Evolutionary conservation across 805 yeast genomes (phyloP), one percentile per base, ranked within the genome.

Genomic region (Candida alai): DNA sequence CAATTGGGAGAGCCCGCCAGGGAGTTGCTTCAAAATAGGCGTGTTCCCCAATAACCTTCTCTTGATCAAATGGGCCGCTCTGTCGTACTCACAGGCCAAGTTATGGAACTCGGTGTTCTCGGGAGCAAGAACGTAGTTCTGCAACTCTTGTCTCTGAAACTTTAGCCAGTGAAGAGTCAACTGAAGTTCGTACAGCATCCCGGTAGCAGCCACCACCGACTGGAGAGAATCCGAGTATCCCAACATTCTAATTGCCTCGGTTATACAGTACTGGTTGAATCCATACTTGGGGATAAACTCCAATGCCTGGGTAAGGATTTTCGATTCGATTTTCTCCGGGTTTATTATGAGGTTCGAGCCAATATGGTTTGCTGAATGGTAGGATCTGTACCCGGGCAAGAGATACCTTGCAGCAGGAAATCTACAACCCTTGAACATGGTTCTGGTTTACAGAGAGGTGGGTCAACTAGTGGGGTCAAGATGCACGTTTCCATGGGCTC

Each of bases 1-100:
- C 57, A 87, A 65, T 31, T 75, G 70, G 0, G 83, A 73, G 39
- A 88, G 63, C 0, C 80, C 82, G 32, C 61, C 58, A 10, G 66
- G 56, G 26, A 75, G 64, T 30, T 68, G 56, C 18, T 51, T 43
- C n/a, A 66, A 51, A 6, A 75, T 52, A 2, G 79, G 75, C 18
- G 39, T 45, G 49, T 84, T 84, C 39, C 61, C 70, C 30, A 54
- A 51, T 41, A 83, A 63, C 39, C 90, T 63, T 42, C 60, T 65
- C 47, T 68, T 62, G 36, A 73, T 56, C 25, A 76, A 54, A 36
- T 60, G 62, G 30, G 66, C 67, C 21, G 70, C 61, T 40, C 67
- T 65, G n/a, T 58, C 63, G 43, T 56, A 57, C 40, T 70, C 74
- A 35, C 62, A 53, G 24, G 57, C 43, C 33, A 62, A 35, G 8